phyloP scores from a whole-genome alignment of 345 rosid genomes.

The Draba incana region DNA sequence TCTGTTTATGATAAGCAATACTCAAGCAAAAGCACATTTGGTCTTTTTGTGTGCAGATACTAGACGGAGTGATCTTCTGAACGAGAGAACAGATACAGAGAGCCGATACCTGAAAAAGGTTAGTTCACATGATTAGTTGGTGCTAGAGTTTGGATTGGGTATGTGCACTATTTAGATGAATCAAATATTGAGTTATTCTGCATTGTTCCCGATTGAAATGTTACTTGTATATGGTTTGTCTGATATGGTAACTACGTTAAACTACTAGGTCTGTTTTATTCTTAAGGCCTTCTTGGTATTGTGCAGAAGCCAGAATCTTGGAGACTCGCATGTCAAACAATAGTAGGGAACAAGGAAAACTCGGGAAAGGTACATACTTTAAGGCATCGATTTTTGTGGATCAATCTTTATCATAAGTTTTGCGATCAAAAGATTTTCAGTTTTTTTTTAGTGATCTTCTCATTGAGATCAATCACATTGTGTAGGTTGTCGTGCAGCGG shows the following conservation, averaged over 20 bases:
- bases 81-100: conserved; percentile 76
- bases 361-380: conserved; percentile 68
- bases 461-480: conserved; percentile 13
- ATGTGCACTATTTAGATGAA: not conserved
- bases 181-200: not conserved
- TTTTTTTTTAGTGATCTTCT: too few species aligned
- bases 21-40: conserved; percentile 4
- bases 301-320: conserved; percentile 83
- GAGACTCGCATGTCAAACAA: conserved; percentile 93
- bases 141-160: not conserved
- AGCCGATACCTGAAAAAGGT: conserved; percentile 70
- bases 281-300: not conserved
- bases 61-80: conserved; percentile 77
- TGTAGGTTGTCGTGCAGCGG: conserved; percentile 79
- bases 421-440: not conserved
- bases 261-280: not conserved
- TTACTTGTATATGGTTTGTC: not conserved
- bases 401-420: not conserved
- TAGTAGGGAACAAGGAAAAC: conserved; percentile 83
- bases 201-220: not conserved
- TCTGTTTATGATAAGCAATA: conserved; percentile 9
- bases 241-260: conserved; percentile 3
- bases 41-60: conserved; percentile 52
- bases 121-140: not conserved
- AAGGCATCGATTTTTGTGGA: not conserved